Conservation (phyloP, 2,329 filamentous ascomycete species). For the Verticillium klebahnii region DNA sequence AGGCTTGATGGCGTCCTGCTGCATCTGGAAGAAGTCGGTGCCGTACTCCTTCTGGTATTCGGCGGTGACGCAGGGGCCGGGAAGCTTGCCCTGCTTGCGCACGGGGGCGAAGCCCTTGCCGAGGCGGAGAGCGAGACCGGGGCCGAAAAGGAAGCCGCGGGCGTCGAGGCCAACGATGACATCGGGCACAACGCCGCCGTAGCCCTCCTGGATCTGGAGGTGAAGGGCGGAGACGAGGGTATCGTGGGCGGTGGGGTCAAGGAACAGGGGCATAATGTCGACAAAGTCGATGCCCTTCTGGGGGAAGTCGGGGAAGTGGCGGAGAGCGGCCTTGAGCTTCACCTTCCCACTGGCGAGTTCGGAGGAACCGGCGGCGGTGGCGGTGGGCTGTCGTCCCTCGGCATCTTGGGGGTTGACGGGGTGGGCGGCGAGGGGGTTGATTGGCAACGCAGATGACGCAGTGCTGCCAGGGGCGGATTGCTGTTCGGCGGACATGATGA, state of each 20-base stretch:
- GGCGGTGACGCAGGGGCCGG: constrained; percentile 80
- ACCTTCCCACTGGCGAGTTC: constrained; percentile 65
- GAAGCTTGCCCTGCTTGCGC: constrained; percentile 92
- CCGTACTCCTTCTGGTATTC: constrained; percentile 95
- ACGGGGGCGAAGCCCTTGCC: constrained; percentile 88
- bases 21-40: constrained; percentile 93
- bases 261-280: constrained; percentile 96
- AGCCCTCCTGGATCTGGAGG: constrained; percentile 67
- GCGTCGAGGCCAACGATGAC: constrained; percentile 92
- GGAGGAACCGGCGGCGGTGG: constrained; percentile 57
- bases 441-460: constrained; percentile 14
- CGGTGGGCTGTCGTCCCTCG: constrained; percentile 59
- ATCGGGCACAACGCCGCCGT: constrained; percentile 65
- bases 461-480: constrained; percentile 7
- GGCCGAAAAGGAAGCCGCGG: constrained; percentile 92
- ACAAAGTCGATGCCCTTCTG: constrained; percentile 91
- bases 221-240: constrained; percentile 80
- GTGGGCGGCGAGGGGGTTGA: constrained; percentile 22
- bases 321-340: constrained; percentile 68
- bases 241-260: constrained; percentile 67
- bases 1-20: constrained; percentile 74
- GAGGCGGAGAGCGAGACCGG: constrained; percentile 76
- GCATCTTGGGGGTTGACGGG: constrained; percentile 44
- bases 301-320: constrained; percentile 89
- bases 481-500: constrained; percentile 27